These are phyloP conservation scores for Alternaria arborescens DNA, from an alignment of 2,329 filamentous ascomycete species.

Conservation along the genomic window DNA sequence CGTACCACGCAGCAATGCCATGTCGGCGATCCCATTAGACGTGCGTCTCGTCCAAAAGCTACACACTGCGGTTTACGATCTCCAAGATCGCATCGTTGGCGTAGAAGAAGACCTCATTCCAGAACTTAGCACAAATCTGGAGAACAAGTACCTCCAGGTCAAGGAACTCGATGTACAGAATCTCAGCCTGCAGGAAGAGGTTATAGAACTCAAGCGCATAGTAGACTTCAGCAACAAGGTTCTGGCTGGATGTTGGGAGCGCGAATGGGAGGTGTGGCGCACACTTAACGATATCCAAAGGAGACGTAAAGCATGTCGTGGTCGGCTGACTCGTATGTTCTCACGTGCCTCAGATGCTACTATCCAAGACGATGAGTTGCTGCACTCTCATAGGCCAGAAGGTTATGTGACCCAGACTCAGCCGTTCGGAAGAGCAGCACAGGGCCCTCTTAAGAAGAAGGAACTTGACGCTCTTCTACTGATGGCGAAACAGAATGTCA, in stretches of 20 bases:
- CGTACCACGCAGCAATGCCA: neutral
- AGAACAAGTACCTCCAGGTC: slow-evolving; percentile 13
- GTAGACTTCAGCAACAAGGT: slow-evolving; percentile 18
- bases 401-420: neutral
- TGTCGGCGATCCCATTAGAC: slow-evolving; percentile 8
- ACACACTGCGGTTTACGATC: slow-evolving; percentile 13
- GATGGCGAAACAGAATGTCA: slow-evolving; percentile 29
- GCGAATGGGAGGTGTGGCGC: slow-evolving; percentile 26
- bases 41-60: slow-evolving; percentile 25
- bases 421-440: neutral
- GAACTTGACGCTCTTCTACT: slow-evolving; percentile 22
- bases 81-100: slow-evolving; percentile 19
- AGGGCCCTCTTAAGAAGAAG: slow-evolving; percentile 4
- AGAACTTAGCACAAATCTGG: slow-evolving; percentile 11
- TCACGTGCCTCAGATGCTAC: neutral
- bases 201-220: slow-evolving; percentile 11
- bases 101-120: slow-evolving; percentile 28
- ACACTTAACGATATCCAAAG: slow-evolving; percentile 16
- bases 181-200: neutral
- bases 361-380: neutral
- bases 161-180: slow-evolving; percentile 3
- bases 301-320: neutral
- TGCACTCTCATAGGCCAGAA: neutral
- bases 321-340: slow-evolving; percentile 2
- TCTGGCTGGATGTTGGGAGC: slow-evolving; percentile 23